Evolutionary conservation across 2,329 filamentous ascomycete genomes (phyloP).

Genomic region (Phialophora tarda): DNA sequence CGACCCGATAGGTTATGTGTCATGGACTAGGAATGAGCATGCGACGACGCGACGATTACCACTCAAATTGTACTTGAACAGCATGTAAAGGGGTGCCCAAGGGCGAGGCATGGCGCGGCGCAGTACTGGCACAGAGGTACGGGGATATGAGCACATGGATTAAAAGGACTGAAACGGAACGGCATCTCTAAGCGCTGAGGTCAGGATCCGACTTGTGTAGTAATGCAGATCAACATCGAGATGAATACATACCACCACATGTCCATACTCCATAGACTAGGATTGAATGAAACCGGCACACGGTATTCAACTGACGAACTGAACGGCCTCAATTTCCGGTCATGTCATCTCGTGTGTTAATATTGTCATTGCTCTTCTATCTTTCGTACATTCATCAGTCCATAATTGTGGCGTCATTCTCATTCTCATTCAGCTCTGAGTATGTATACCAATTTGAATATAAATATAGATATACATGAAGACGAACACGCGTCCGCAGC

Average conservation of each 20-base stretch:
- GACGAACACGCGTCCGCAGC: not conserved
- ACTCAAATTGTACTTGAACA: not conserved
- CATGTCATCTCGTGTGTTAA: not conserved
- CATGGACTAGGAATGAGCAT: not conserved
- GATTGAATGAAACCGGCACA: not conserved
- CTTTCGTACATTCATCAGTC: not conserved
- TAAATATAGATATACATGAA: too few relatives aligned
- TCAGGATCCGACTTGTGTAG: not conserved
- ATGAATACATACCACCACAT: not conserved
- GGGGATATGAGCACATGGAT: not conserved
- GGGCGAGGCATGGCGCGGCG: not conserved
- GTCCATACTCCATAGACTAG: not conserved
- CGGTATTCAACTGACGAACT: not conserved
- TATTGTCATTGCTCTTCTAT: not conserved
- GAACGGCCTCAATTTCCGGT: not conserved
- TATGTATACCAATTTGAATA: not conserved
- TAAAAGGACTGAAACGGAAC: not conserved
- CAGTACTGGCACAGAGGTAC: not conserved
- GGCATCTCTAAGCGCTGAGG: not conserved
- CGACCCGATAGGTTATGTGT: not conserved
- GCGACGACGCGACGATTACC: not conserved
- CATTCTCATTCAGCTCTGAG: not conserved
- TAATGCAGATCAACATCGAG: not conserved
- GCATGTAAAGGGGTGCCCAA: not conserved
- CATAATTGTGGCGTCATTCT: not conserved